Base-by-base conservation (phyloP, 768 basidiomycete genomes). In the Amanita subjunquillea region DNA sequence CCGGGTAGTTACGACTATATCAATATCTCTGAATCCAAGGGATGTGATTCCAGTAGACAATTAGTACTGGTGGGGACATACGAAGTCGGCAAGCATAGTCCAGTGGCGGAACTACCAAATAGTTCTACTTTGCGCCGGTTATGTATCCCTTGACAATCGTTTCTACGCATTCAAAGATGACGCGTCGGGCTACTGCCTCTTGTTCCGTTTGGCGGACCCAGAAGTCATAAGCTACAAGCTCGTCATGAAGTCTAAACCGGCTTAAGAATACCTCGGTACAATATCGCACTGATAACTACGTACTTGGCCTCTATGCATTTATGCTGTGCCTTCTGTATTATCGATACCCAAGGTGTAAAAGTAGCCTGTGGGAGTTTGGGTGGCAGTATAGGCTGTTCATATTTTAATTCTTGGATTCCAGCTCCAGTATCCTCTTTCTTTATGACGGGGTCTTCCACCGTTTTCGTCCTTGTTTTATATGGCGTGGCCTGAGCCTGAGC, bases 91-190 rank as follows among this genome's bases (percentile, higher is more conserved):
- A 86, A 69, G 58, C 79, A 78, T 43, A 86, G 65, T 25, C 76
- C 74, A 6, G 78, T 82, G 32, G 77, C 75, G 54, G 73, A 75
- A 59, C 80, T 82, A 2, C 85, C 86, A 60, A 82, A 86, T 6
- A 79, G 64, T 36, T 72, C 64, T 1, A 86, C 72, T 67, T 63
- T 2, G 75, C 75, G 50, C 72, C 69, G 0, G 62, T 61, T 63
- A 78, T 80, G 5, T 71, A 62, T n/a, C 63, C 55, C 34, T 63
- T 56, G n/a, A 84, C 67, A 0, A 77, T 66, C 12, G 67, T 62
- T 13, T 71, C 66, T 50, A 87, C 72, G 39, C 66, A 59, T 30
- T 69, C 65, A 54, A 81, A 69, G 32, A 84, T 70, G 39, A 60
- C 59, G 22, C 70, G 58, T 17, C 80, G 71, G 13, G 73, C 68